Conservation (phyloP, 176 grass and related monocot species). For the Poa annua region DNA sequence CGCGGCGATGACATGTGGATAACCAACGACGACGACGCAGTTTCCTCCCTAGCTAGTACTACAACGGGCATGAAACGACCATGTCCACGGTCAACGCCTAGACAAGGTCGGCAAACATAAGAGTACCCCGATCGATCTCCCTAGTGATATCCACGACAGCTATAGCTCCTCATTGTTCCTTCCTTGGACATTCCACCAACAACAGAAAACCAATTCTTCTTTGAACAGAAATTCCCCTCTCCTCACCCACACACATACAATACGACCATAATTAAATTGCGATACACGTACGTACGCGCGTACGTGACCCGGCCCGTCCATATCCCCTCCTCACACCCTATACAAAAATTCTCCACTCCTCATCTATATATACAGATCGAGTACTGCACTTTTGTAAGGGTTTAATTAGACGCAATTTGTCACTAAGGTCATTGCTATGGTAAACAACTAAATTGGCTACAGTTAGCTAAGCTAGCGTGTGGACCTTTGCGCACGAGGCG, state of each 20-base stretch:
- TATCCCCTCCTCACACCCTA: neutral
- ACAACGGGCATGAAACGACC: neutral
- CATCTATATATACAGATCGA: no score
- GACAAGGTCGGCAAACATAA: neutral
- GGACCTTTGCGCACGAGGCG: neutral
- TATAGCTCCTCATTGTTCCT: neutral
- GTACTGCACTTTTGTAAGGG: neutral
- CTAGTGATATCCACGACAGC: constrained; percentile 30
- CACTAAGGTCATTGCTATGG: neutral
- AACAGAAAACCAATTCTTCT: neutral
- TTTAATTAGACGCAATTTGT: neutral
- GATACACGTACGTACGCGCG: neutral
- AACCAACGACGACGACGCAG: neutral
- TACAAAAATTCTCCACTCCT: no score
- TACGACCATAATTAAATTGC: neutral
- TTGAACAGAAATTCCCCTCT: neutral
- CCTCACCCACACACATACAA: neutral
- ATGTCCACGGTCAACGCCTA: neutral
- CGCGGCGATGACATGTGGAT: constrained; percentile 18
- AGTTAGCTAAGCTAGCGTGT: neutral
- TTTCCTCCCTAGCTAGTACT: neutral
- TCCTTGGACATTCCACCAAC: neutral
- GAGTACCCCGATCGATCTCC: neutral
- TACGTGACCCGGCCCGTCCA: neutral
- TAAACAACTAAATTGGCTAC: neutral